phyloP scores from a whole-genome alignment of 495 filamentous ascomycete genomes.

The Rostrohypoxylon terebratum region DNA sequence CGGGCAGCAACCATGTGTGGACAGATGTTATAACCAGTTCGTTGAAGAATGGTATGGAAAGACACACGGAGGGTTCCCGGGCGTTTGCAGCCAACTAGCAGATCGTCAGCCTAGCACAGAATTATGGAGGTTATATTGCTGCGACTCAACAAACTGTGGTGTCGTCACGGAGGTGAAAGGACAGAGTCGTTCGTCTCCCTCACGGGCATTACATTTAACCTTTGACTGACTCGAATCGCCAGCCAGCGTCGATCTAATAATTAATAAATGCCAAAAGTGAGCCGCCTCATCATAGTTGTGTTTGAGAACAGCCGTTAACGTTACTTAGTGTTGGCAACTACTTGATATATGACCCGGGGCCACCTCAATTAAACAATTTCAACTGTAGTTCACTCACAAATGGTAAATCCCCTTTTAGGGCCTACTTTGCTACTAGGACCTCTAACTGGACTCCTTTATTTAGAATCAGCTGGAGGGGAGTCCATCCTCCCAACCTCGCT shows the following conservation, averaged over 20 bases:
- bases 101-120: slow-evolving; percentile 32
- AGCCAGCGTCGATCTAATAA: slow-evolving; percentile 60
- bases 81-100: slow-evolving; percentile 45
- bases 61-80: slow-evolving; percentile 21
- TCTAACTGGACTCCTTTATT: not conserved
- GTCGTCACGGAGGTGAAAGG: slow-evolving; percentile 52
- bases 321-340: slow-evolving; percentile 52
- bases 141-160: slow-evolving; percentile 59
- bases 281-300: slow-evolving; percentile 14
- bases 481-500: not conserved
- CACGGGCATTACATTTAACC: not conserved
- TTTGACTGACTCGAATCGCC: slow-evolving; percentile 44
- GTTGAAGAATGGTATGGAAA: slow-evolving; percentile 28
- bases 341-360: slow-evolving; percentile 55
- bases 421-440: not conserved
- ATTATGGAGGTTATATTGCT: slow-evolving; percentile 60
- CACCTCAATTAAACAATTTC: slow-evolving; percentile 44
- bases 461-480: not conserved
- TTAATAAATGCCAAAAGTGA: slow-evolving; percentile 63
- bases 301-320: slow-evolving; percentile 7
- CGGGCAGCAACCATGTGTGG: slow-evolving; percentile 37
- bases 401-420: slow-evolving; percentile 17
- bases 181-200: slow-evolving; percentile 59
- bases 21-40: slow-evolving; percentile 43
- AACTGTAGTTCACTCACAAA: slow-evolving; percentile 16